Evolutionary conservation across 1,284 basidiomycete genomes (phyloP).

Genomic region (Anthracocystis setariae): DNA sequence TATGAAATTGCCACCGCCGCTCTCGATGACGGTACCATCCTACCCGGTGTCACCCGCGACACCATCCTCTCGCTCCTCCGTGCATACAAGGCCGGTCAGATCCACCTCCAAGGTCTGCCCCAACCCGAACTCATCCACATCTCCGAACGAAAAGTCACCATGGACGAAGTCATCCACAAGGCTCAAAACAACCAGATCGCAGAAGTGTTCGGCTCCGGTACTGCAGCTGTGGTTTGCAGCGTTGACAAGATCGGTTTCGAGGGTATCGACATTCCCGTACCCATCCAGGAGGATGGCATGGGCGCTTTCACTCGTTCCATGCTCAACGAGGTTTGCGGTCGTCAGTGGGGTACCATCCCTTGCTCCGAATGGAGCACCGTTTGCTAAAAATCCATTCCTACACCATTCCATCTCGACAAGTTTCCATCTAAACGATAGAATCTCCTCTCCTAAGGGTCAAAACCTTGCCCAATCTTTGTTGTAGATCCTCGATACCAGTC

Average conservation of each 20-base stretch:
- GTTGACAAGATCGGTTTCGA: conserved; percentile 53
- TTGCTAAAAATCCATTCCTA: conserved; percentile 32
- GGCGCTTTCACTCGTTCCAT: conserved; percentile 44
- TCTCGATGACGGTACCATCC: conserved; percentile 76
- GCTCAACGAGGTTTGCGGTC: conserved; percentile 45
- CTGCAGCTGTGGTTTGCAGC: conserved; percentile 51
- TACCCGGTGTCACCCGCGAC: conserved; percentile 97
- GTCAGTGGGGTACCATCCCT: conserved; percentile 49
- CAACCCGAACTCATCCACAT: conserved; percentile 34
- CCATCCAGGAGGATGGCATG: conserved; percentile 46
- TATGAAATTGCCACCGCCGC: conserved; percentile 70
- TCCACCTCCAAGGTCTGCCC: conserved; percentile 60
- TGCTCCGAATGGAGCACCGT: conserved; percentile 49
- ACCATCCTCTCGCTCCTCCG: conserved; percentile 75
- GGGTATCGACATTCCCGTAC: conserved; percentile 41
- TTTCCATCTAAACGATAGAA: neutral
- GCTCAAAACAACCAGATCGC: conserved; percentile 29
- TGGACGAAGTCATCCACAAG: conserved; percentile 46
- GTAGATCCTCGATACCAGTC: neutral
- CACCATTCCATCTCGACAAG: neutral
- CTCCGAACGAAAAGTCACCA: conserved; percentile 45
- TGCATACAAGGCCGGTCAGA: conserved; percentile 75
- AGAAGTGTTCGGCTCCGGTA: conserved; percentile 53
- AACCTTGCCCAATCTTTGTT: too few relatives aligned
- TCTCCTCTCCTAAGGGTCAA: neutral